phyloP scores from a whole-genome alignment of 768 basidiomycete genomes.

The Leccinum sublutescens region DNA sequence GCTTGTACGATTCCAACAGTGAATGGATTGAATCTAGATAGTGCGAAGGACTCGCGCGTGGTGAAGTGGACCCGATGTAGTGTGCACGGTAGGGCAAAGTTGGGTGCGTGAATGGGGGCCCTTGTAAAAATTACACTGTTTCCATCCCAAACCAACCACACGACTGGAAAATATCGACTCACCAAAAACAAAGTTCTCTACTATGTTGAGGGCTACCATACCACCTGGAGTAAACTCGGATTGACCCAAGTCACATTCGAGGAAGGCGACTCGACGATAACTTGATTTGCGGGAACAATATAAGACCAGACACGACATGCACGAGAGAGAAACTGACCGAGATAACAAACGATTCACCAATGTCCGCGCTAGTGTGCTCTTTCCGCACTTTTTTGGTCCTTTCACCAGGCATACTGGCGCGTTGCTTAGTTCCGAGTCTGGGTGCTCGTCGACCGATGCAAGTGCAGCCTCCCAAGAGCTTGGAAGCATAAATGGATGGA shows the following conservation, averaged over 20 bases:
- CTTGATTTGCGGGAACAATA: conserved; percentile 33
- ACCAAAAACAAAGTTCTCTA: conserved; percentile 75
- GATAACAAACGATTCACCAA: conserved; percentile 66
- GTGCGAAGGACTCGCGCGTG: conserved; percentile 69
- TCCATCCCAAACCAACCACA: neutral
- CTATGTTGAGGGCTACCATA: conserved; percentile 73
- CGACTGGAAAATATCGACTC: neutral
- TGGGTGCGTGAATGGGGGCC: conserved; percentile 87
- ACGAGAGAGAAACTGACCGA: conserved; percentile 38
- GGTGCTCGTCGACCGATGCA: neutral
- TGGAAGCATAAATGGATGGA: conserved; percentile 36
- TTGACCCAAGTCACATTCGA: conserved; percentile 94
- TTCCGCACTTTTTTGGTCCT: conserved; percentile 85
- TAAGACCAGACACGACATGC: neutral
- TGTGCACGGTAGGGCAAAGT: conserved; percentile 70
- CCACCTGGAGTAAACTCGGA: conserved; percentile 91
- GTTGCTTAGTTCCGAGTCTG: conserved; percentile 13
- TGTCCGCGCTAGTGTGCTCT: conserved; percentile 82
- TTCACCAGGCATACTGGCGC: conserved; percentile 62
- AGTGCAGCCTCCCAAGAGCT: conserved; percentile 37
- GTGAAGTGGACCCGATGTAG: conserved; percentile 77
- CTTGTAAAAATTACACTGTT: conserved; percentile 36
- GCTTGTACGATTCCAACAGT: conserved; percentile 62
- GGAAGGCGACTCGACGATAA: conserved; percentile 79
- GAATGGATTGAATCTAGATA: conserved; percentile 72